Conservation (phyloP, 768 basidiomycete genomes). For the Chalciporus piperatus region DNA sequence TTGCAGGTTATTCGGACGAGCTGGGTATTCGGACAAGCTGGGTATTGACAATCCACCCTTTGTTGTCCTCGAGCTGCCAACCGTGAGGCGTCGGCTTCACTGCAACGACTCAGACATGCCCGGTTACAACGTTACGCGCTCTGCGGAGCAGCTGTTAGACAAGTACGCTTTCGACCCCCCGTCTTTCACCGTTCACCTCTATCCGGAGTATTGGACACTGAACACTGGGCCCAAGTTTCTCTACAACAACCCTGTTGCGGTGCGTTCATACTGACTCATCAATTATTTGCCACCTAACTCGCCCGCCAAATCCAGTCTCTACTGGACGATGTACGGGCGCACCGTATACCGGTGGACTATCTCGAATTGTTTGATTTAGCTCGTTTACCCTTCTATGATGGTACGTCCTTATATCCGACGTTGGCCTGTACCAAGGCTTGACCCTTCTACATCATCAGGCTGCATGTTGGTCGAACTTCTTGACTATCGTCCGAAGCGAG, state of each 20-base stretch:
- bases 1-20: not conserved
- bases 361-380: slow-evolving; percentile 75
- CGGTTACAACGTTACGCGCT: slow-evolving; percentile 71
- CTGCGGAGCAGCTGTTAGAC: slow-evolving; percentile 56
- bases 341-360: slow-evolving; percentile 84
- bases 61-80: not conserved
- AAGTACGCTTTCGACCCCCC: slow-evolving; percentile 55
- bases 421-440: not conserved
- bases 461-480: slow-evolving; percentile 84
- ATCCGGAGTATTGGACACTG: slow-evolving; percentile 79
- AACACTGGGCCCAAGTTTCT: slow-evolving; percentile 80
- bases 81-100: not conserved
- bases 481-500: slow-evolving; percentile 64
- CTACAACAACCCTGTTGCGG: slow-evolving; percentile 75
- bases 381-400: slow-evolving; percentile 79
- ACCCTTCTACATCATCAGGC: slow-evolving; percentile 43
- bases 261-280: slow-evolving; percentile 22
- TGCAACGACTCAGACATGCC: slow-evolving; percentile 44
- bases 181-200: slow-evolving; percentile 76
- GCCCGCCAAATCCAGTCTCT: slow-evolving; percentile 49
- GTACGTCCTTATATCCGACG: slow-evolving; percentile 37
- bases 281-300: slow-evolving; percentile 4
- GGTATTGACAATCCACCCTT: not conserved
- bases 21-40: not conserved
- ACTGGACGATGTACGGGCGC: slow-evolving; percentile 78